Conservation (phyloP, 176 grass and related monocot genomes). For the Raddia distichophylla region DNA sequence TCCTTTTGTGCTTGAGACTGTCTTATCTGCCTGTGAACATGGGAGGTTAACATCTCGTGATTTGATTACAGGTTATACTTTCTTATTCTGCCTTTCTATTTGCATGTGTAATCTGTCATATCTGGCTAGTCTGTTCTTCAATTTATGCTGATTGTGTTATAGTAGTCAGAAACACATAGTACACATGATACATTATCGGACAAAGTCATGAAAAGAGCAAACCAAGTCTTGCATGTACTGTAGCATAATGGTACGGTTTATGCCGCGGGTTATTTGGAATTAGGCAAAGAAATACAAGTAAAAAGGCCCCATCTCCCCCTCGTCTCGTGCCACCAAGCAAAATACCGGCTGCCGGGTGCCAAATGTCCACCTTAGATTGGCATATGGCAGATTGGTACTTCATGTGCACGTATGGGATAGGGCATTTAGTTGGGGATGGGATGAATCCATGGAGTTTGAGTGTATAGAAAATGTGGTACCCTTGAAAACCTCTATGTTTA, state of each 20-base stretch:
- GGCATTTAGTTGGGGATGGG: not conserved
- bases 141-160: not conserved
- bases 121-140: not conserved
- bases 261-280: too few relatives aligned
- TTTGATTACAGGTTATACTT: constrained; percentile 64
- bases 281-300: too few relatives aligned
- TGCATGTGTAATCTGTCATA: not conserved
- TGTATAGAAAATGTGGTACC: not conserved
- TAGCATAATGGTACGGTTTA: too few relatives aligned
- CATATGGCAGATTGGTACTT: not conserved
- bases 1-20: constrained; percentile 84
- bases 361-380: too few relatives aligned
- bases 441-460: constrained; percentile 7
- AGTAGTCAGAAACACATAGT: too few relatives aligned
- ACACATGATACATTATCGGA: too few relatives aligned
- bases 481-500: not conserved
- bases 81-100: constrained; percentile 12
- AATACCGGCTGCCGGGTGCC: too few relatives aligned
- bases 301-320: too few relatives aligned
- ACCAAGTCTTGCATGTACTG: too few relatives aligned
- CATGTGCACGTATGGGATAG: not conserved
- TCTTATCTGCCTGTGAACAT: constrained; percentile 77
- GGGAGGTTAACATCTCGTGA: constrained; percentile 78
- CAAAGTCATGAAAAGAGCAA: too few relatives aligned
- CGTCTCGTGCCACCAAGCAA: too few relatives aligned